Conservation (phyloP, 768 basidiomycete species). For the Ramaria sp. region DNA sequence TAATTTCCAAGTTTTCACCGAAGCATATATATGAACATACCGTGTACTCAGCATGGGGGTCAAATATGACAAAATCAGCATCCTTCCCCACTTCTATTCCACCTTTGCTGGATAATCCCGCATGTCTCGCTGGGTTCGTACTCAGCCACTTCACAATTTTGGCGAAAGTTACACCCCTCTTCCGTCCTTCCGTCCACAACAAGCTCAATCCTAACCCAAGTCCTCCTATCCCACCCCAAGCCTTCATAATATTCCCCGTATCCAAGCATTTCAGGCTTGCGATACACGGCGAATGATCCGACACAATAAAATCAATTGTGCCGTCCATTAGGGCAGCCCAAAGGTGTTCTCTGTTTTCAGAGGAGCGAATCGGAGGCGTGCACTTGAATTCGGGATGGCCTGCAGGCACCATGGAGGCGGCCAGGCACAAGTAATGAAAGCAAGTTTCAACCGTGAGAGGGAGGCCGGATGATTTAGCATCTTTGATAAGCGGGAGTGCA, state of each 20-base stretch:
- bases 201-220: conserved; percentile 84
- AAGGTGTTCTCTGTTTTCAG: conserved; percentile 57
- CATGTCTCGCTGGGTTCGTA: conserved; percentile 65
- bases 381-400: conserved; percentile 88
- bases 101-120: conserved; percentile 70
- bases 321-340: conserved; percentile 79
- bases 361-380: conserved; percentile 83
- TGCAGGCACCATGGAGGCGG: conserved; percentile 58
- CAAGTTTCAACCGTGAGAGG: conserved; percentile 90
- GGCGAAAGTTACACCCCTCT: conserved; percentile 43
- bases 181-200: conserved; percentile 75
- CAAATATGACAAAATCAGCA: conserved; percentile 82
- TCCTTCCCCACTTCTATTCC: conserved; percentile 62
- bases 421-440: conserved; percentile 88
- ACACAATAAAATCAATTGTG: conserved; percentile 85
- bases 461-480: conserved; percentile 47
- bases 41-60: conserved; percentile 41
- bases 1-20: conserved; percentile 1
- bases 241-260: conserved; percentile 71
- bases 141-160: conserved; percentile 71
- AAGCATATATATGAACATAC: conserved; percentile 17
- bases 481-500: conserved; percentile 66
- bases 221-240: conserved; percentile 93
- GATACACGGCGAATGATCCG: conserved; percentile 92
- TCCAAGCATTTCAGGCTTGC: conserved; percentile 67